Evolutionary conservation across 306 rosid species (phyloP), one percentile per base, ranked within the genome.

Genomic region (Crotalaria pallida): DNA sequence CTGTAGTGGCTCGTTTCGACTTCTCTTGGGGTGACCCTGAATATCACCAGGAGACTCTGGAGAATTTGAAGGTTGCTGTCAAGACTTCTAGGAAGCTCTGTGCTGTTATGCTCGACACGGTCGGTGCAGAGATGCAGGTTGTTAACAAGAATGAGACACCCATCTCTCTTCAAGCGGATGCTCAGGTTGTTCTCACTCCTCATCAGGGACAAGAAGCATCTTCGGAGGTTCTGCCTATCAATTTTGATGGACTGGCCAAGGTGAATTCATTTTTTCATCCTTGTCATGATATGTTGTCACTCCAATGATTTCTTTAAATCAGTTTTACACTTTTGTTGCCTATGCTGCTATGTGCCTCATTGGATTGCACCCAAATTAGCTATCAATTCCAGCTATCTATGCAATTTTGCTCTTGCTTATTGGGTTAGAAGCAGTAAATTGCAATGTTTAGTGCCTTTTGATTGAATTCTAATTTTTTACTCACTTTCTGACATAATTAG

Each of bases 71-170:
- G 88, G 48, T 75, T 47, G 88, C 99, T 65, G 81, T 91, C 13
- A 95, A 87, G 81, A 44, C 27, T 57, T 84, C 97, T 49, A 91
- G 86, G 91, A 95, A 89, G 86, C 96, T 91, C 12, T 95, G 97
- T 79, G 96, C 97, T 73, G 99, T 88, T 56, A 90, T 90, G 97
- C 64, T 90, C 81, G 97, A 90, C 80, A 90, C 97, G 0, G 97
- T 84, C 41, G 97, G 97, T 16, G 82, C 97, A 43, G 97, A 90
- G 84, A 62, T 90, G 90, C 97, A 90, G 82, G 97, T 88, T 69
- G 83, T 86, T 26, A 90, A 90, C 82, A 84, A 71, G 66, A 78
- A 73, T 4, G 95, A 78, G 89, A 88, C 77, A 7, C 34, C 91
- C n/a, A 88, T 90, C 69, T 78, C 92, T 7, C 97, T 88, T 66